phyloP scores from a whole-genome alignment of 169 alveolate species.

The Plasmodium falciparum region DNA sequence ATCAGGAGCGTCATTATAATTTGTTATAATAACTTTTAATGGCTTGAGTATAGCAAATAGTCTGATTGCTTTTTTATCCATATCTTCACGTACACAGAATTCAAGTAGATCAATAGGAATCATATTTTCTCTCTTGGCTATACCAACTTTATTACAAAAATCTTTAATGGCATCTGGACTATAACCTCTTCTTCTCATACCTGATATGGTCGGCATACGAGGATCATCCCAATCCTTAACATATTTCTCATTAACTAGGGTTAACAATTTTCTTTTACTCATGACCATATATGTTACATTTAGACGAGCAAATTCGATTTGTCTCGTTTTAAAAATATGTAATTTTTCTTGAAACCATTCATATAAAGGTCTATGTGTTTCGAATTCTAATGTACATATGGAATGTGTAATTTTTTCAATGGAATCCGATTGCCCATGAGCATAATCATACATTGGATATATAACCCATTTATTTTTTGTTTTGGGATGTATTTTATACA shows the following conservation, averaged over 20 bases:
- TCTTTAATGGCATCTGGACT: slow-evolving; percentile 92
- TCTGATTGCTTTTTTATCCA: slow-evolving; percentile 83
- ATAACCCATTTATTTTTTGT: slow-evolving; percentile 98
- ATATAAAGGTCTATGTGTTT: slow-evolving; percentile 98
- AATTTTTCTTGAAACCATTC: slow-evolving; percentile 98
- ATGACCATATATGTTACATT: slow-evolving; percentile 97
- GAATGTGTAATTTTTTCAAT: slow-evolving; percentile 98
- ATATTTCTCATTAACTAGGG: slow-evolving; percentile 92
- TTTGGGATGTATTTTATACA: slow-evolving; percentile 95
- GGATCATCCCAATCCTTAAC: slow-evolving; percentile 99
- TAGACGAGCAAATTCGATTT: slow-evolving; percentile 98
- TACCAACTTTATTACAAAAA: slow-evolving; percentile 95
- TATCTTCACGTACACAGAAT: slow-evolving; percentile 89
- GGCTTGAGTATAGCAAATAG: slow-evolving; percentile 84
- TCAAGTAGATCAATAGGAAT: slow-evolving; percentile 95
- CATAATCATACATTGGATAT: slow-evolving; percentile 99
- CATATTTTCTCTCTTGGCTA: slow-evolving; percentile 95
- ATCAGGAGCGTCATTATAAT: slow-evolving; percentile 3
- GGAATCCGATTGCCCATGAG: slow-evolving; percentile 99
- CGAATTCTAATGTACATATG: slow-evolving; percentile 99
- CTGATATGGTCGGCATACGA: slow-evolving; percentile 98
- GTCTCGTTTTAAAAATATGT: slow-evolving; percentile 88
- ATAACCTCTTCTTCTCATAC: slow-evolving; percentile 97
- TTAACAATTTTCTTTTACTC: slow-evolving; percentile 95
- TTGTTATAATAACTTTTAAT: slow-evolving; percentile 81